Conservation (phyloP, 352 stramenopile species). For the Phytophthora palmivora region DNA sequence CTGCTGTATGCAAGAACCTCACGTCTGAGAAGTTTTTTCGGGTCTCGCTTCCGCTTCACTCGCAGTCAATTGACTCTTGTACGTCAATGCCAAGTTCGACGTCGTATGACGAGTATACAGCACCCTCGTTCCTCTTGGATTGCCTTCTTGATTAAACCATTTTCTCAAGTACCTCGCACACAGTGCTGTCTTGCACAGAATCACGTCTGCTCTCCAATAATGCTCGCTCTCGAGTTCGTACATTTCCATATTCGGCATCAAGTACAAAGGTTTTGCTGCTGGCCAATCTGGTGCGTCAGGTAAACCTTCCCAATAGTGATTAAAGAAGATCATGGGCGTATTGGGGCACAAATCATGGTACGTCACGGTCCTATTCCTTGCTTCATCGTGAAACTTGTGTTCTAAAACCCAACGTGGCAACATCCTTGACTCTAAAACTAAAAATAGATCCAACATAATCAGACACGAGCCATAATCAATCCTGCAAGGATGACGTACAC, state of each 20-base stretch:
- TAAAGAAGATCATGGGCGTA: conserved; percentile 63
- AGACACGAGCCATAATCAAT: background rate
- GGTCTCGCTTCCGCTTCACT: conserved; percentile 14
- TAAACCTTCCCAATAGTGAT: conserved; percentile 62
- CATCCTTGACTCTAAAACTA: conserved; percentile 54
- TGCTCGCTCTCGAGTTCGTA: conserved; percentile 56
- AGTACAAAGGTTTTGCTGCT: conserved; percentile 48
- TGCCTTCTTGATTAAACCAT: conserved; percentile 72
- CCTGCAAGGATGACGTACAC: conserved; percentile 41
- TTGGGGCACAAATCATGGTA: conserved; percentile 64
- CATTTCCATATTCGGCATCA: conserved; percentile 74
- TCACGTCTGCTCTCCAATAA: conserved; percentile 51
- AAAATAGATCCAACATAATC: conserved; percentile 3
- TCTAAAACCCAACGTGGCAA: conserved; percentile 51
- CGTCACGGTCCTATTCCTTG: conserved; percentile 32
- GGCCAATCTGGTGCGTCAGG: conserved; percentile 39
- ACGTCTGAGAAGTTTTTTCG: conserved; percentile 54
- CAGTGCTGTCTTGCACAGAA: conserved; percentile 61
- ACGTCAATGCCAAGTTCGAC: conserved; percentile 45
- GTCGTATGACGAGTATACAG: conserved; percentile 74
- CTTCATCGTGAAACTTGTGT: conserved; percentile 34
- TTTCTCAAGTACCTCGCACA: conserved; percentile 46
- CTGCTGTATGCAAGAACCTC: conserved; percentile 51
- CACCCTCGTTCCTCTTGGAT: conserved; percentile 53
- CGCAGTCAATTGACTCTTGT: conserved; percentile 26